Evolutionary conservation across 75 land plant genomes (phyloP).

Genomic region (Cryptomeria japonica): DNA sequence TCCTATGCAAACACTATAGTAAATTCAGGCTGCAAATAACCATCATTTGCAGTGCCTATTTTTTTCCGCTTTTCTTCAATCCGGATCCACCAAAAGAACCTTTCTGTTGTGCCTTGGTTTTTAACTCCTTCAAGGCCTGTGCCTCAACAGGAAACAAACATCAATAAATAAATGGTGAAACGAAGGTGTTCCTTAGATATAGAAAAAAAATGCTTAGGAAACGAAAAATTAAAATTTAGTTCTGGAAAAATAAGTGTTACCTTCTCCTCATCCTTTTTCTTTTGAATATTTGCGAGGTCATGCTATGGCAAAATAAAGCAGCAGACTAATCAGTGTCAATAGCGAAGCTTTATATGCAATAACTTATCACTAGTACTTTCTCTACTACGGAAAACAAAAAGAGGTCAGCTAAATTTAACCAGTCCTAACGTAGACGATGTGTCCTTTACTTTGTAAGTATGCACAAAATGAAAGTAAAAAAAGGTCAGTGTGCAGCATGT

Average conservation of each 20-base stretch:
- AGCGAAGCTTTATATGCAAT: not conserved
- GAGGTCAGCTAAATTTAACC: not conserved
- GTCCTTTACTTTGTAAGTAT: too few relatives aligned
- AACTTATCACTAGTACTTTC: not conserved
- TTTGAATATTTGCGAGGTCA: conserved; percentile 72
- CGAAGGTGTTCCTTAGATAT: not conserved
- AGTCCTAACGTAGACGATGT: not conserved
- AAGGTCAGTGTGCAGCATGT: too few relatives aligned
- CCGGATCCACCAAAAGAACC: conserved; percentile 85
- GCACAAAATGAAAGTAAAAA: too few relatives aligned
- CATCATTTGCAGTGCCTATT: conserved; percentile 23
- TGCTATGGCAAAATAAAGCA: conserved; percentile 31
- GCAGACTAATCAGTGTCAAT: not conserved
- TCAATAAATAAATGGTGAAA: not conserved
- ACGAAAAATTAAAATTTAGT: not conserved
- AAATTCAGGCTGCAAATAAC: not conserved
- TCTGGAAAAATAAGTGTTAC: conserved; percentile 22
- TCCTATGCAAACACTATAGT: not conserved
- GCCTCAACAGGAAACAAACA: not conserved
- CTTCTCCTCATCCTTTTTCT: conserved; percentile 97
- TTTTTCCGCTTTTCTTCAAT: conserved; percentile 91
- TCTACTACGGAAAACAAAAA: not conserved
- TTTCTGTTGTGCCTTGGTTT: conserved; percentile 78
- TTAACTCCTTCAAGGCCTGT: conserved; percentile 86
- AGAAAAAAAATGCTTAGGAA: not conserved